phyloP scores from a whole-genome alignment of 2,329 filamentous ascomycete species.

The Fusarium staphyleae region DNA sequence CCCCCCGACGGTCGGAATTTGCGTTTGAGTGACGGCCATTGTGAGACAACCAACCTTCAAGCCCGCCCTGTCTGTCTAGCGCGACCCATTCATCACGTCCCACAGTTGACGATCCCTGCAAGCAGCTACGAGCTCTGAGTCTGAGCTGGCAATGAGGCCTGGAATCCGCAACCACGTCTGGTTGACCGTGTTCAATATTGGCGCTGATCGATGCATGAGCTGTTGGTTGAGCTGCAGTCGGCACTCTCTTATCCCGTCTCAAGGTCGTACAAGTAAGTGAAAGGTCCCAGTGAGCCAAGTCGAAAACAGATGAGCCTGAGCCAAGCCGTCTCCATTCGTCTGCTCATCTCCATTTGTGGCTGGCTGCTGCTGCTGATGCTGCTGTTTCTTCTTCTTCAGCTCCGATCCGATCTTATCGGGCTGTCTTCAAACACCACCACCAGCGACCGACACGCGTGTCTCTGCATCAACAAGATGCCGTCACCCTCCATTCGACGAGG shows the following conservation, averaged over 20 bases:
- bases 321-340: conserved; percentile 8
- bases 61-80: conserved; percentile 35
- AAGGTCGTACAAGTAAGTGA: background rate
- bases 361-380: background rate
- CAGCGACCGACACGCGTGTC: no score
- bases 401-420: conserved; percentile 30
- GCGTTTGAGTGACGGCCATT: conserved; percentile 19
- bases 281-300: conserved; percentile 5
- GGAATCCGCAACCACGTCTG: conserved; percentile 21
- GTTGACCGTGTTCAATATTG: conserved; percentile 1
- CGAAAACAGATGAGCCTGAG: conserved; percentile 6
- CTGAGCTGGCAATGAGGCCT: conserved; percentile 31
- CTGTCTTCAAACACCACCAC: background rate
- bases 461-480: conserved; percentile 16
- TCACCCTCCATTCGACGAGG: conserved; percentile 4
- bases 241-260: background rate
- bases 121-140: conserved; percentile 7
- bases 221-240: background rate
- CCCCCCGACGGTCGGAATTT: conserved; percentile 36
- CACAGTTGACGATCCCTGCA: conserved; percentile 33
- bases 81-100: conserved; percentile 21
- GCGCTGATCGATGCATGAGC: conserved; percentile 12
- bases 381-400: conserved; percentile 1
- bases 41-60: conserved; percentile 19
- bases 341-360: background rate